Evolutionary conservation across 2,329 filamentous ascomycete genomes (phyloP), one percentile per base, ranked within the genome.

Genomic region (Colletotrichum musicola): DNA sequence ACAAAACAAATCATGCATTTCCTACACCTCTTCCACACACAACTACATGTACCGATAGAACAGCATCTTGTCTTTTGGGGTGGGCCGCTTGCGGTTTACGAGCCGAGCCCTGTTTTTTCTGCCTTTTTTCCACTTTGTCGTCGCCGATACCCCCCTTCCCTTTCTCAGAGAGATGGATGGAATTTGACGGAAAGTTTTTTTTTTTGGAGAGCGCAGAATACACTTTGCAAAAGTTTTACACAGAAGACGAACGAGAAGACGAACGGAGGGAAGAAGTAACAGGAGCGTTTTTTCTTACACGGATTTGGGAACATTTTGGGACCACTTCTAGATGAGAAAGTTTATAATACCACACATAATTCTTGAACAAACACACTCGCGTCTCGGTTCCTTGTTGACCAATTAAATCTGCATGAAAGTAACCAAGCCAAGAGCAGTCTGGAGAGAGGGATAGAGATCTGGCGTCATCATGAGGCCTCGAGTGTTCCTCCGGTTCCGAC

Each of bases 61-160:
- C 25, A 63, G 60, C 54, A 59, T 22, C 16, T 54, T 68, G 53
- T 54, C 38, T 20, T 35, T 35, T 10, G 30, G 30, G 22, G 22
- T 38, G 59, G 59, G 25, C 40, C 22, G 30, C 46, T 60, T 30
- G 30, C 16, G 18, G 16, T 42, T 42, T n/a, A 7, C 12, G 51
- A 56, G 20, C 27, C 12, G 6, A 18, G 30, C 42, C 20, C n/a
- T 25, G 14, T 38, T 38, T 55, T 49, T 50, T 22, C 4, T 38
- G 25, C 44, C 58, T 55, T 30, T 55, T 64, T 57, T 46, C 42
- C 49, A 64, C 66, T 69, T 67, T 68, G 67, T 68, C 64, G 68
- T 70, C 68, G 68, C 68, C 58, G 68, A 70, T 70, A 70, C 68
- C 68, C 68, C 67, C 63, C 63, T 69, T 67, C 57, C 62, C 67